Evolutionary conservation across 495 filamentous ascomycete genomes (phyloP).

Genomic region (Chaetomium tenue): DNA sequence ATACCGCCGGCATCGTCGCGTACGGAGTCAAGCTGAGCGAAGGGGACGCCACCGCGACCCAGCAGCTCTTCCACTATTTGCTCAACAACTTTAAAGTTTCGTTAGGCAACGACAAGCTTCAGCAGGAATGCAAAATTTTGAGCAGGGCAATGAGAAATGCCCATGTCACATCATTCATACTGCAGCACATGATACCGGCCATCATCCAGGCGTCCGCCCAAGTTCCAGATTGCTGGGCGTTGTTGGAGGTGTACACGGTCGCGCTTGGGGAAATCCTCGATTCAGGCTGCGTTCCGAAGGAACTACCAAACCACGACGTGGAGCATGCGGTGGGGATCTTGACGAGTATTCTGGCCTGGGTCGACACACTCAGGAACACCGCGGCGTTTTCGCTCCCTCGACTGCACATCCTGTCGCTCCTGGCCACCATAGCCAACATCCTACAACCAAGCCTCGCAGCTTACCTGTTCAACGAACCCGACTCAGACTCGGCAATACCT

Average conservation of each 20-base stretch:
- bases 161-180: constrained; percentile 45
- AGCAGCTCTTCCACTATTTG: constrained; percentile 52
- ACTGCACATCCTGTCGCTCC: constrained; percentile 24
- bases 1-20: constrained; percentile 48
- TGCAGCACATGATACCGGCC: constrained; percentile 46
- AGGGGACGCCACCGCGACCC: constrained; percentile 41
- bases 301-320: constrained; percentile 31
- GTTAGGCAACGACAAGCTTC: constrained; percentile 41
- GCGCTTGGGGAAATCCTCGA: constrained; percentile 34
- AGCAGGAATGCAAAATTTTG: constrained; percentile 42
- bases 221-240: constrained; percentile 32
- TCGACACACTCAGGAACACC: constrained; percentile 4
- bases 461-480: constrained; percentile 17
- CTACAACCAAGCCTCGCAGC: constrained; percentile 26
- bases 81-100: constrained; percentile 52
- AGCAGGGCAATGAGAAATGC: constrained; percentile 41
- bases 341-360: constrained; percentile 25
- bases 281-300: constrained; percentile 27
- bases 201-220: constrained; percentile 34
- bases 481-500: background rate
- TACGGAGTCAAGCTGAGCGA: constrained; percentile 49
- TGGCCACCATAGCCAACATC: constrained; percentile 19
- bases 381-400: constrained; percentile 16
- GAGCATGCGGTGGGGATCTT: constrained; percentile 28
- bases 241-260: constrained; percentile 42